These are phyloP conservation scores for Starmerella geochares DNA, from an alignment of 805 yeast species.

Conservation along the genomic window DNA sequence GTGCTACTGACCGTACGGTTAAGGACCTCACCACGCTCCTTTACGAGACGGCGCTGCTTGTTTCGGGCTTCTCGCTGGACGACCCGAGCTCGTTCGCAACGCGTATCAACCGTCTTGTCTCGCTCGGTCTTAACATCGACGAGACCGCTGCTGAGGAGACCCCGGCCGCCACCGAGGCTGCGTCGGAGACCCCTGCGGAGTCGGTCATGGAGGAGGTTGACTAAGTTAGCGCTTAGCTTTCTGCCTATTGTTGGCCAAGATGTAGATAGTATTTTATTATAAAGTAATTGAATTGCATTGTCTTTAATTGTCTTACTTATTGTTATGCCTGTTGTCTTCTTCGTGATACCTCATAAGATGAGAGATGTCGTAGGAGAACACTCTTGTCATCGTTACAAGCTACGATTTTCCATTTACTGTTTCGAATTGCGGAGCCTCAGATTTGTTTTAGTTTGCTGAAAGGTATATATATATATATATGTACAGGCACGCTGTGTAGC, in stretches of 20 bases:
- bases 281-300: conserved; percentile 3
- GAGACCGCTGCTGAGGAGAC: conserved; percentile 37
- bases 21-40: conserved; percentile 92
- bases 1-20: conserved; percentile 97
- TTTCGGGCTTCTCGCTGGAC: conserved; percentile 97
- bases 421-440: background rate
- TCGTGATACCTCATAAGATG: too few species aligned
- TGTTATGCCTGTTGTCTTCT: too few species aligned
- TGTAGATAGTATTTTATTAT: conserved; percentile 3
- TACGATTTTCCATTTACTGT: background rate
- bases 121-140: conserved; percentile 96
- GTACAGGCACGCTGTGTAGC: background rate
- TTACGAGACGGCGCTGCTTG: conserved; percentile 95
- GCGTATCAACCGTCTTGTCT: conserved; percentile 96
- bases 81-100: conserved; percentile 96
- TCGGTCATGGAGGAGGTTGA: conserved; percentile 99
- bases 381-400: background rate
- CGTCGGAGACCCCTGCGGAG: conserved; percentile 60
- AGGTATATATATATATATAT: background rate
- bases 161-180: conserved; percentile 38
- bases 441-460: too few species aligned
- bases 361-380: background rate
- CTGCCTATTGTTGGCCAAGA: background rate
- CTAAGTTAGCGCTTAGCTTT: conserved; percentile 35
- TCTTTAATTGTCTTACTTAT: background rate